These are phyloP conservation scores for Kodamaea ohmeri DNA, from an alignment of 1,139 yeast species.

Conservation along the genomic window DNA sequence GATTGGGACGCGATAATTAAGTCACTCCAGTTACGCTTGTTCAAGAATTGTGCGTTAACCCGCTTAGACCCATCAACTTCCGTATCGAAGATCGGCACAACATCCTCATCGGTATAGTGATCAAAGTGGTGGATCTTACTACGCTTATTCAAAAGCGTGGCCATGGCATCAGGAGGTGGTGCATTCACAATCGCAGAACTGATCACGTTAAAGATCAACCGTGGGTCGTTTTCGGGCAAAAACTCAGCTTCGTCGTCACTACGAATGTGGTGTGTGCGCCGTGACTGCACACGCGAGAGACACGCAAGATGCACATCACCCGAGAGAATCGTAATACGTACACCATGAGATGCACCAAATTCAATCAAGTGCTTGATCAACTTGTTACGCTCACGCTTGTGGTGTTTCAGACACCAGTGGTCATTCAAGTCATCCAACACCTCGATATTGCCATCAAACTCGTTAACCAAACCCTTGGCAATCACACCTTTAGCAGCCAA, in stretches of 20 bases:
- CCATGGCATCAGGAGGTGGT: conserved; percentile 91
- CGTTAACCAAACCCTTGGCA: conserved; percentile 72
- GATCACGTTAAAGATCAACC: conserved; percentile 78
- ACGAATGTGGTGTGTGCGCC: conserved; percentile 44
- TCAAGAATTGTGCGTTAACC: conserved; percentile 59
- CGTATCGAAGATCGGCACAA: conserved; percentile 63
- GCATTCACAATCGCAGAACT: conserved; percentile 89
- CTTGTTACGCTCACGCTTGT: conserved; percentile 71
- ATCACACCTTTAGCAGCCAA: conserved; percentile 69
- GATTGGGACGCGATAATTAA: conserved; percentile 41
- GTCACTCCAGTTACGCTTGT: conserved; percentile 75
- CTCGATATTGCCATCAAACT: conserved; percentile 88
- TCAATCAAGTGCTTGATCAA: conserved; percentile 56
- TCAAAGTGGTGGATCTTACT: conserved; percentile 68
- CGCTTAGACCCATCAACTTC: conserved; percentile 62
- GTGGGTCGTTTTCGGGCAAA: conserved; percentile 67
- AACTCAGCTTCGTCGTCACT: conserved; percentile 27
- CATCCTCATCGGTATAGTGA: conserved; percentile 68
- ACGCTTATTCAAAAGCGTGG: conserved; percentile 61
- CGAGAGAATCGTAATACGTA: conserved; percentile 76
- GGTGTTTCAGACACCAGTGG: conserved; percentile 92
- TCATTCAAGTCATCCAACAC: conserved; percentile 89
- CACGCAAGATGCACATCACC: conserved; percentile 95
- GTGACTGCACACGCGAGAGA: conserved; percentile 69
- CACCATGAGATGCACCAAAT: conserved; percentile 60